Conservation (phyloP, 306 rosid species). For the Glycyrrhiza uralensis region DNA sequence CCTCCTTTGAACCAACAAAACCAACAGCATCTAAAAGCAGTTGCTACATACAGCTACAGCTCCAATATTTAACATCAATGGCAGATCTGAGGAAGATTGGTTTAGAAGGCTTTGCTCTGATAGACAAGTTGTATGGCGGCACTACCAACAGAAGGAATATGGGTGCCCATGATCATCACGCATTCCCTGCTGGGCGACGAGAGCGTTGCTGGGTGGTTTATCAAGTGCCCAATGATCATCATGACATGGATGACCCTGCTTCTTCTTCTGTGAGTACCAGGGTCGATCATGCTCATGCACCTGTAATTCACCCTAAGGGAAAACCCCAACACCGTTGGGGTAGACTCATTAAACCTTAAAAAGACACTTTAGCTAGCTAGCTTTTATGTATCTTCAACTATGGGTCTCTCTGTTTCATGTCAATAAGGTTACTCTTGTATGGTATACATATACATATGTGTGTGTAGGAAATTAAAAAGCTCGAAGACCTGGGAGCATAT, state of each 20-base stretch:
- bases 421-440: neutral
- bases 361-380: neutral
- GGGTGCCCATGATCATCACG: no score
- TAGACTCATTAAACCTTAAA: slow-evolving; percentile 14
- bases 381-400: neutral
- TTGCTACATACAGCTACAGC: neutral
- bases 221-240: neutral
- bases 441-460: neutral
- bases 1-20: neutral
- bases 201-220: slow-evolving; percentile 2
- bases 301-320: neutral
- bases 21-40: neutral
- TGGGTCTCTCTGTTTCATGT: neutral
- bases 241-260: neutral
- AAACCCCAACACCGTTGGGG: slow-evolving; percentile 33
- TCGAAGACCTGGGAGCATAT: neutral
- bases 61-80: neutral
- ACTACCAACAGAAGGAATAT: neutral
- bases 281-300: no score
- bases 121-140: slow-evolving; percentile 27
- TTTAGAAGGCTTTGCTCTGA: slow-evolving; percentile 30
- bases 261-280: no score
- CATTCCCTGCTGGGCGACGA: no score
- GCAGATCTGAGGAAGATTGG: slow-evolving; percentile 27
- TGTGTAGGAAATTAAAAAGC: slow-evolving; percentile 2